Conservation (phyloP, 352 stramenopile genomes). For the Chrysophaeum taylorii region DNA sequence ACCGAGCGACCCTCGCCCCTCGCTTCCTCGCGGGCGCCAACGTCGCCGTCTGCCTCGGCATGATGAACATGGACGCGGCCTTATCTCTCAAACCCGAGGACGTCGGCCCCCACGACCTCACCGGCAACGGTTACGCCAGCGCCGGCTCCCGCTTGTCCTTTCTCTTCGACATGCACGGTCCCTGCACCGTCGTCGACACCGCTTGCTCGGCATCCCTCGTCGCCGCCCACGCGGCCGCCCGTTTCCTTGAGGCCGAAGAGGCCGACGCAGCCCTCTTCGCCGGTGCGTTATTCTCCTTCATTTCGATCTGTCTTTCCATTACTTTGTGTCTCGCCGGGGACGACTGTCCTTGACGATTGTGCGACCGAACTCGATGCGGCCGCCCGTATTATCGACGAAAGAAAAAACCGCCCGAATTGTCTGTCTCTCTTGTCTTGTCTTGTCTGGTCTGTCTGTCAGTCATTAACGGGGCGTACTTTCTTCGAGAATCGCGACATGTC, state of each 20-base stretch:
- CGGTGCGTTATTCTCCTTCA: too few species aligned
- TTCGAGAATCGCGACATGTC: too few species aligned
- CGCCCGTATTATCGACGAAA: too few species aligned
- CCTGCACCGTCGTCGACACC: neutral
- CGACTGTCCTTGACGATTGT: too few species aligned
- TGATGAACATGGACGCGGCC: slow-evolving; percentile 6
- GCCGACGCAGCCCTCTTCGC: neutral
- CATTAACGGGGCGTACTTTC: too few species aligned
- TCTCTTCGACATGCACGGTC: neutral
- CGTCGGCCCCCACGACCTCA: slow-evolving; percentile 6
- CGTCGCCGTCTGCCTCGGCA: neutral
- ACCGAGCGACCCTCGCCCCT: neutral
- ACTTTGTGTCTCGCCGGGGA: too few species aligned
- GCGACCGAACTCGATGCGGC: too few species aligned
- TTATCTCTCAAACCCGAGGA: neutral
- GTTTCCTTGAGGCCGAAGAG: neutral
- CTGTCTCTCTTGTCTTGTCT: too few species aligned
- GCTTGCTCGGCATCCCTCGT: neutral
- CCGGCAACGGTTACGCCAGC: slow-evolving; percentile 7
- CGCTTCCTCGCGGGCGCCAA: neutral
- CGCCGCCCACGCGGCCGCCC: neutral
- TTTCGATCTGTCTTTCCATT: too few species aligned
- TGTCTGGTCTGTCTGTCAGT: too few species aligned
- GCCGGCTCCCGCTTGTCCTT: neutral
- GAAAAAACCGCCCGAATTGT: too few species aligned